Evolutionary conservation across 305 asterid genomes (phyloP).

Genomic region (Striga hermonthica): DNA sequence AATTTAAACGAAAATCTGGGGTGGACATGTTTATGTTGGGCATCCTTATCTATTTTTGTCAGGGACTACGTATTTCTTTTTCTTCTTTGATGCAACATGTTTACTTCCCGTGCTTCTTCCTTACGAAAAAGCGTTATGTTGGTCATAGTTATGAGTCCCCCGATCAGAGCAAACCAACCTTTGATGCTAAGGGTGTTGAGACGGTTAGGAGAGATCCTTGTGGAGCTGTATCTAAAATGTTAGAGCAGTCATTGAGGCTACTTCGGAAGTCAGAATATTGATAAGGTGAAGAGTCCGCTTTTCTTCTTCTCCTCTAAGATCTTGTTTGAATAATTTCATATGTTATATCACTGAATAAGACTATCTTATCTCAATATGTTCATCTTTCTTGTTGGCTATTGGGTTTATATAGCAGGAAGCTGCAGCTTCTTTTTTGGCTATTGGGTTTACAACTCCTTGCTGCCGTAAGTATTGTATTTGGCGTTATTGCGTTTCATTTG

Average conservation of each 20-base stretch:
- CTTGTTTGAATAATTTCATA: slow-evolving; percentile 15
- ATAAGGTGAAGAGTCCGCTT: slow-evolving; percentile 47
- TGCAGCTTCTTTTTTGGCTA: not conserved
- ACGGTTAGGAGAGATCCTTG: slow-evolving; percentile 95
- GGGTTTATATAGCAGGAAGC: not conserved
- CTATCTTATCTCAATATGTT: too few relatives aligned
- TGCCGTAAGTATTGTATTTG: slow-evolving; percentile 62
- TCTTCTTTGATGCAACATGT: slow-evolving; percentile 64
- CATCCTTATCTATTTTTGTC: slow-evolving; percentile 10
- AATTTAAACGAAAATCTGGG: not conserved
- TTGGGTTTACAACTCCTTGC: slow-evolving; percentile 72
- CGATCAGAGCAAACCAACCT: slow-evolving; percentile 69
- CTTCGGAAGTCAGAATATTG: slow-evolving; percentile 66
- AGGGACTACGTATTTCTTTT: slow-evolving; percentile 27
- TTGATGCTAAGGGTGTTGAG: slow-evolving; percentile 98
- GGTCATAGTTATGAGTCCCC: slow-evolving; percentile 93
- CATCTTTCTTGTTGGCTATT: not conserved
- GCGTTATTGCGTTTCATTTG: too few relatives aligned
- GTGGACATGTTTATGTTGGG: not conserved
- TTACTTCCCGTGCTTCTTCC: slow-evolving; percentile 93
- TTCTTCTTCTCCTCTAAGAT: slow-evolving; percentile 16
- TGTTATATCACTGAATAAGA: too few relatives aligned
- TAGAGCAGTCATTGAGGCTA: slow-evolving; percentile 87
- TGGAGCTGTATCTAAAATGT: slow-evolving; percentile 79
- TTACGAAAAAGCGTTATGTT: slow-evolving; percentile 92